phyloP scores from a whole-genome alignment of 106 monocot species.

The Acanthochlamys bracteata region DNA sequence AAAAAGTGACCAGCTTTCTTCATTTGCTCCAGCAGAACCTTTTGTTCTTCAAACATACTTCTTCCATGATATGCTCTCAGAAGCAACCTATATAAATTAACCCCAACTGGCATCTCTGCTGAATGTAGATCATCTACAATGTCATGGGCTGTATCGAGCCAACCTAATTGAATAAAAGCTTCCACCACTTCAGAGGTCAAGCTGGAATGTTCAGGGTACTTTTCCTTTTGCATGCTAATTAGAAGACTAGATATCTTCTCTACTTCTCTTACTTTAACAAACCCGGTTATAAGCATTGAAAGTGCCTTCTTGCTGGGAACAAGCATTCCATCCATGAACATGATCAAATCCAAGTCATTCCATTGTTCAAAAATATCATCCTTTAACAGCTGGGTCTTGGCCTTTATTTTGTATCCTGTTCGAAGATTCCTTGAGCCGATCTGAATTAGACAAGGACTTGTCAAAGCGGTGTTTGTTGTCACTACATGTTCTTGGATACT shows the following conservation, averaged over 20 bases:
- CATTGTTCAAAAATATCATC: slow-evolving; percentile 31
- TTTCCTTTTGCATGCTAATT: slow-evolving; percentile 26
- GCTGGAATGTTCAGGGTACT: slow-evolving; percentile 10
- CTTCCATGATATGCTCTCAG: slow-evolving; percentile 38
- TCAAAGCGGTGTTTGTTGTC: slow-evolving; percentile 9
- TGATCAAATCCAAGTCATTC: slow-evolving; percentile 22
- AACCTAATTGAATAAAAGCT: slow-evolving; percentile 65
- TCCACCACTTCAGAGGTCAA: slow-evolving; percentile 40
- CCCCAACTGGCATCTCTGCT: slow-evolving; percentile 24
- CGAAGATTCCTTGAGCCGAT: slow-evolving; percentile 73
- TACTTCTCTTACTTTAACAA: slow-evolving; percentile 41
- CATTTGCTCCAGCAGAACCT: slow-evolving; percentile 47
- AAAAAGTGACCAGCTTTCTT: slow-evolving; percentile 22
- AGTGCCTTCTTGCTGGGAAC: slow-evolving; percentile 52
- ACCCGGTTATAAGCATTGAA: slow-evolving; percentile 63
- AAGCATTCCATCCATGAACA: slow-evolving; percentile 44
- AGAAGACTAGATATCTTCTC: slow-evolving; percentile 48
- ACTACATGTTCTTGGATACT: not conserved
- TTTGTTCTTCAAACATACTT: slow-evolving; percentile 35
- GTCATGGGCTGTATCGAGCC: slow-evolving; percentile 81
- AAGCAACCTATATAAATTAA: slow-evolving; percentile 33
- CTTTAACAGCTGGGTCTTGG: slow-evolving; percentile 23
- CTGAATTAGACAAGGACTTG: slow-evolving; percentile 28
- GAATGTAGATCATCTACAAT: slow-evolving; percentile 73
- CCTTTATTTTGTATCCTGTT: slow-evolving; percentile 33